Evolutionary conservation across 306 rosid genomes (phyloP), one percentile per base, ranked within the genome.

Genomic region (Quillaja saponaria): DNA sequence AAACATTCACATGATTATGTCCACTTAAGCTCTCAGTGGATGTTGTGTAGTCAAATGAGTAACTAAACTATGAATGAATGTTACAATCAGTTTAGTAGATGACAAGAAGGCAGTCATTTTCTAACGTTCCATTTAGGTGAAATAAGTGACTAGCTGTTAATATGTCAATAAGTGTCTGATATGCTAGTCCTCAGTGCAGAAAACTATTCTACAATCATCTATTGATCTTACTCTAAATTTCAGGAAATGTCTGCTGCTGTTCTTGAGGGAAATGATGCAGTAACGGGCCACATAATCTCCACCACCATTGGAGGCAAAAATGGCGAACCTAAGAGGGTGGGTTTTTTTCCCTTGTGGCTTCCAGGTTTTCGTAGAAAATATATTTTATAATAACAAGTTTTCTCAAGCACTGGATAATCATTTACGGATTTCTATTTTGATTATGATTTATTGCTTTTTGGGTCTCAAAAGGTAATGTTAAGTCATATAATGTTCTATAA

Each of bases 301-400:
- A 88, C 96, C 28, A 91, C 95, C n/a, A 88, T 88, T 69, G 98
- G 96, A 61, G 98, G 98, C 52, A 84, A 86, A 78, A 86, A 91
- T 77, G 98, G 95, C 17, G 95, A 88, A 80, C 95, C 92, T 28
- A 91, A 91, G 84, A 83, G 60, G 91, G 98, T 88, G 51, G 49
- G 79, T 61, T 55, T 56, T 16, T 19, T 19, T 37, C 6, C n/a
- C 33, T 49, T 35, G 34, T 52, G 21, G 28, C 10, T 53, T 67
- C 46, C 12, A 38, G 2, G 55, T 44, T 69, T 38, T 61, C 8
- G 15, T 28, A 0, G 13, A 58, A 46, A 35, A 19, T 18, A 34
- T 4, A 20, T 49, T 34, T 18, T 28, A 8, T 25, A 25, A 25
- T 1, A 25, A 25, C 4, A 25, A 25, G 31, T 39, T 39, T 39